Percentiles rank a stretch among this genome's conserved stretches.
These are phyloP conservation scores for Chrysosporium queenslandicum DNA, from an alignment of 2,329 filamentous ascomycete species.

Conservation along the genomic window DNA sequence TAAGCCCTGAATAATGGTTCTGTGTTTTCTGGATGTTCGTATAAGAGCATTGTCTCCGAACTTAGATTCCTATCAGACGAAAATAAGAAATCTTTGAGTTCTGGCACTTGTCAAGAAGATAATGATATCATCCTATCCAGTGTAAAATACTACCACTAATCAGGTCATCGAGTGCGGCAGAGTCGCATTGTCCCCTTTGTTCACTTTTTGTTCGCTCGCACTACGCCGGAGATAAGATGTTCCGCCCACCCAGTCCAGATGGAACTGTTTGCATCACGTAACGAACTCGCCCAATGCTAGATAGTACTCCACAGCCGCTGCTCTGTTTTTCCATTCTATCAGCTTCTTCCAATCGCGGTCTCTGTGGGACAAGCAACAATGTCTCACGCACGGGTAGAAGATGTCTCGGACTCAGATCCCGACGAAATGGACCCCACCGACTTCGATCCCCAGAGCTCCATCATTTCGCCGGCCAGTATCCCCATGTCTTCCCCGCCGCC, in stretches of 20 bases:
- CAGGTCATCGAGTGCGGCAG: too few relatives aligned
- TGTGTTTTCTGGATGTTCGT: not conserved
- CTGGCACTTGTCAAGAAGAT: not conserved
- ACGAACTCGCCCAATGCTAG: too few relatives aligned
- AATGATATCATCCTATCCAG: too few relatives aligned
- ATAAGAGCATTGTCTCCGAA: not conserved
- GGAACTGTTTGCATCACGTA: too few relatives aligned
- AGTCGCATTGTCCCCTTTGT: too few relatives aligned
- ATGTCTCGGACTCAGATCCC: constrained; percentile 84
- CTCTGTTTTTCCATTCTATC: not conserved
- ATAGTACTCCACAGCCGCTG: too few relatives aligned
- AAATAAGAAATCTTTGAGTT: not conserved
- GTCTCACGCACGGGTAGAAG: constrained; percentile 79
- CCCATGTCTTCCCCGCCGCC: constrained; percentile 42
- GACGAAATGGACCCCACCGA: constrained; percentile 73
- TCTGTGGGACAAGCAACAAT: too few relatives aligned
- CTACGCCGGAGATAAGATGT: too few relatives aligned
- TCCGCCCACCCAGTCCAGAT: constrained; percentile 4
- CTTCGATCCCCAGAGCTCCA: constrained; percentile 36
- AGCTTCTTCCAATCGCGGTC: not conserved
- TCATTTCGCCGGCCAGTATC: constrained; percentile 34
- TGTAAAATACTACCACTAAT: too few relatives aligned
- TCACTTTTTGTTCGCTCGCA: too few relatives aligned
- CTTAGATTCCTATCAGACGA: not conserved
- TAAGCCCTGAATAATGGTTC: not conserved